Evolutionary conservation across 768 basidiomycete genomes (phyloP), one percentile per base, ranked within the genome.

Genomic region (Panus rudis): DNA sequence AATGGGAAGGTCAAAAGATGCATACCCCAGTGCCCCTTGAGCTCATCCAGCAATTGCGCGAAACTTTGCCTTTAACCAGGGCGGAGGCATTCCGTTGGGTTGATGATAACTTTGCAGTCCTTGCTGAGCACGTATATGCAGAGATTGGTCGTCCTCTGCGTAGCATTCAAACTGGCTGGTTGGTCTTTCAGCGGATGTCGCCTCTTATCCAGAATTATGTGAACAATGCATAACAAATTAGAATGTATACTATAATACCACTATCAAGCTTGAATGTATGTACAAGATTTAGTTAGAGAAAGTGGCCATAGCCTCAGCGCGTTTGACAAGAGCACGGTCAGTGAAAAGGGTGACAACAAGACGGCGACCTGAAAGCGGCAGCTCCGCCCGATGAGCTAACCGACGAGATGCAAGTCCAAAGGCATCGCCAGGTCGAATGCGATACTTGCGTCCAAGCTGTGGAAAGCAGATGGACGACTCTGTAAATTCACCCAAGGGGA

Each of bases 71-170:
- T 7, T 20, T 27, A 12, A 37, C 49, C 4, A 44, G 41, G 13
- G 26, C 42, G 5, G 49, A 50, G 19, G 45, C 45, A 12, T 42
- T 50, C 26, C 39, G 40, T 2, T 50, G 49, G 27, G 49, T 50
- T 12, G 40, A 47, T 35, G 49, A 41, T 24, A 41, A 28, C 23
- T 50, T 50, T 21, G 17, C 24, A 4, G 25, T 21, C 1, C 40
- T 21, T 22, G 49, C 49, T 4, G 17, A 37, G 24, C 26, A n/a
- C 20, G 34, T 28, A 5, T 42, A 42, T 27, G 28, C 16, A 7
- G 24, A 25, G 14, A n/a, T 42, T 6, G 40, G 41, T 8, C 28
- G 23, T 16, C 46, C 46, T 6, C 22, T 2, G 32, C 24, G 24
- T 10, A 20, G 3, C 4, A 25, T 42, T 2, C 23, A 17, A n/a